A percentile compares a stretch with the other conserved stretches of the same genome.
Conservation (phyloP, 805 yeast species). For the Starmera pachycereana region DNA sequence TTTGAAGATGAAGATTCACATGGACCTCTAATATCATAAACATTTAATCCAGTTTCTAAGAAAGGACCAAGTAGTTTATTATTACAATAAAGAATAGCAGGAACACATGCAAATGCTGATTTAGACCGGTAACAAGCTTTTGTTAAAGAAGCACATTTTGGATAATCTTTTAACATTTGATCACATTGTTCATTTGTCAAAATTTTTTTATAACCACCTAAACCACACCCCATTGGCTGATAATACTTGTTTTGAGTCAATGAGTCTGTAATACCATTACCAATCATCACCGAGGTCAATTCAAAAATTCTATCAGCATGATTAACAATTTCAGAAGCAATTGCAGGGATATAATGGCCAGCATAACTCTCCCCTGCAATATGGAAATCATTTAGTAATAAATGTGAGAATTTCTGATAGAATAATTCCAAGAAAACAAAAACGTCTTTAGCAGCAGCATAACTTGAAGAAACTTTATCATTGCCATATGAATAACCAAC, state of each 20-base stretch:
- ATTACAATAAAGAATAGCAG: conserved; percentile 77
- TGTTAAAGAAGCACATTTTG: conserved; percentile 54
- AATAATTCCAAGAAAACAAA: conserved; percentile 76
- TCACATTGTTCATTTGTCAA: conserved; percentile 61
- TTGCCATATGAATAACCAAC: conserved; percentile 84
- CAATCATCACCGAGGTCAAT: conserved; percentile 73
- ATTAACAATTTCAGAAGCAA: conserved; percentile 41
- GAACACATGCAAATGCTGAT: conserved; percentile 67
- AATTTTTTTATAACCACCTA: conserved; percentile 75
- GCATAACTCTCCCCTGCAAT: conserved; percentile 82
- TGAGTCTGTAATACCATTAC: conserved; percentile 89
- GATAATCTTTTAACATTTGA: conserved; percentile 47
- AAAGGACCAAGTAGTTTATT: conserved; percentile 58
- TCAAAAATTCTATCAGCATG: conserved; percentile 45
- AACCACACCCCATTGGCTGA: conserved; percentile 91
- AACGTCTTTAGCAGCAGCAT: conserved; percentile 82
- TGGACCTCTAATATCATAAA: conserved; percentile 72
- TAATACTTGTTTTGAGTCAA: conserved; percentile 68
- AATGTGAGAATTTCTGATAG: conserved; percentile 75
- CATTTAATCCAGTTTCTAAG: conserved; percentile 70
- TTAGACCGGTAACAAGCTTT: conserved; percentile 54
- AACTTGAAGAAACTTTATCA: conserved; percentile 53
- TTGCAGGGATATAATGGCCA: conserved; percentile 73
- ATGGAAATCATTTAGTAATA: conserved; percentile 49
- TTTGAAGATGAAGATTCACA: conserved; percentile 63